phyloP scores from a whole-genome alignment of 2,329 filamentous ascomycete genomes.

The Cadophora gregata region DNA sequence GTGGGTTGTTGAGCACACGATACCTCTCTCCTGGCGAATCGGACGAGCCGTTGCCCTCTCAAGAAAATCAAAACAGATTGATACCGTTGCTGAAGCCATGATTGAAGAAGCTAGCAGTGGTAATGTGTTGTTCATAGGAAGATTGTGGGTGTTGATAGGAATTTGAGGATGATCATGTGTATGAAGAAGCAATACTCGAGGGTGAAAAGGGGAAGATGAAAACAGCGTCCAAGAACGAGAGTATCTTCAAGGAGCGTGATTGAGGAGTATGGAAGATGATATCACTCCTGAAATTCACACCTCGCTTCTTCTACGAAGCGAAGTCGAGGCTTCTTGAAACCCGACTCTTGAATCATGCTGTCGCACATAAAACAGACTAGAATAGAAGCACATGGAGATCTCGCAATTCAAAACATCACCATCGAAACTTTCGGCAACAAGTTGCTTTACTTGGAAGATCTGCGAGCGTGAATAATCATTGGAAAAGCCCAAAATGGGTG shows the following conservation, averaged over 20 bases:
- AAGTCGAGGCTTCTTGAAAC: no score
- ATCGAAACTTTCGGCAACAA: no score
- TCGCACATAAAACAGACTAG: no score
- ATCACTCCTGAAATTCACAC: no score
- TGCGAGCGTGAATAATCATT: no score
- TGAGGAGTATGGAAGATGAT: background rate
- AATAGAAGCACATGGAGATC: no score
- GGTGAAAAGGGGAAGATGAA: background rate
- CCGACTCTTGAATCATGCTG: no score
- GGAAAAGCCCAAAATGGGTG: no score
- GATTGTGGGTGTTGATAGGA: background rate
- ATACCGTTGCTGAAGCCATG: background rate
- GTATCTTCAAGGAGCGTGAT: background rate
- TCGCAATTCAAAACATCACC: no score
- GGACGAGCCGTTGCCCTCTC: background rate
- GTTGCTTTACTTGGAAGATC: no score
- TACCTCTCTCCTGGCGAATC: background rate
- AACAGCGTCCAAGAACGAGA: background rate
- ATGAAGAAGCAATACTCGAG: background rate
- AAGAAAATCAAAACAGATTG: background rate
- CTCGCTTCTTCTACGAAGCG: no score
- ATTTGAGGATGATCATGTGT: background rate
- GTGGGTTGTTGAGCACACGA: background rate
- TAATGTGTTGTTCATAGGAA: background rate
- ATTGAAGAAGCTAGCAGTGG: background rate